Base-by-base conservation (phyloP, 805 yeast genomes). In the Nakazawaea laoshanensis region DNA sequence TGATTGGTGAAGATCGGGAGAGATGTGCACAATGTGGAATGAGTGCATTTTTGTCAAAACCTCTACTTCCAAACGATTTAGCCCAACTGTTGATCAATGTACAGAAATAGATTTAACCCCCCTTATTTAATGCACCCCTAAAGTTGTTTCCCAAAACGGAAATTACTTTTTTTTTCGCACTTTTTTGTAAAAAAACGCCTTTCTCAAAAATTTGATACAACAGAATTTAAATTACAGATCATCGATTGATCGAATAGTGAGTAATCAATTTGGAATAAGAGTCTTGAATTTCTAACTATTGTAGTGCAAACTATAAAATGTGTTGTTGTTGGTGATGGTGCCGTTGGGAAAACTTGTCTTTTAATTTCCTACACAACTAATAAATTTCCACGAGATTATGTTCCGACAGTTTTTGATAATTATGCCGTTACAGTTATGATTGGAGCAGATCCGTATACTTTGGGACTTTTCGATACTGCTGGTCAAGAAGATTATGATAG, bases 271-370 rank as follows among this genome's bases (percentile, higher is more conserved):
- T 20, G 22, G 22, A 20, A 10, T 10, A 7, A 10, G 22, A 20
- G 22, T 7, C 7, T 20, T 7, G 22, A 7, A 20, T 20, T 20
- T 7, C 7, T 7, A 20, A 20, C 10, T 20, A 10, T 20, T 7
- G 10, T 20, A 28, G 69, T 70, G 74, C 72, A 67, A 53, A 67
- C 78, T 39, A 70, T 83, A 58, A 89, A 89, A 63, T 92, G 97
- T 70, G 97, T 92, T 45, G 96, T 89, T 44, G 97, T 92, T 36
- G 98, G 98, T 45, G 98, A 92, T 64, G 98, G 98, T 84, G 97
- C 97, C 47, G 97, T 92, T 43, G 98, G 98, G 49, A 89, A 87
- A 53, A 89, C 97, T 13, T 89, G 97, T 65, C 74, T 92, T 42
- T 71, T 92, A 47, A 89, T 89, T 52, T 88, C 96, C 43, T 89